Evolutionary conservation across 225 moss, liverwort and hornwort species (phyloP), one percentile per base, ranked within the genome.

Genomic region (Takakia lepidozioides): DNA sequence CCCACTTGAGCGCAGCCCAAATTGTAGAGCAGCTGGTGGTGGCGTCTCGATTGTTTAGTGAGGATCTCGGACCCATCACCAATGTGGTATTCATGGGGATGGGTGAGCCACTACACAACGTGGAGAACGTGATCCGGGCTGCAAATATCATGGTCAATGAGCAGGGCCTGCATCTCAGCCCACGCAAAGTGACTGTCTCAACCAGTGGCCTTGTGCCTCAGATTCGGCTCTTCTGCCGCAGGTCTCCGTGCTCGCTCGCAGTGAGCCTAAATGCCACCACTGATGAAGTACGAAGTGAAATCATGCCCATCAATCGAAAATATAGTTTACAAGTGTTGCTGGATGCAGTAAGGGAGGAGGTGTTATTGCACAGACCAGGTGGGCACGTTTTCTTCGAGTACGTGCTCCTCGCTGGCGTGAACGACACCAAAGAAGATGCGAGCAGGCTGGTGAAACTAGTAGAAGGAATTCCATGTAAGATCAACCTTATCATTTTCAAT

Each of bases 51-150:
- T 62, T 92, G 55, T 79, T 67, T 52, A 57, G 46, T 10, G 47
- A 49, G 6, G 78, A 76, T 10, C 22, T 82, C 11, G 79, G 79
- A 43, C 38, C 59, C 2, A 76, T 92, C 29, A 87, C 92, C 37
- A 92, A 87, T 32, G 87, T 92, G 10, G 92, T 92, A 5, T 92
- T 92, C 65, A 92, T 92, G 87, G 92, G 92, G 41, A 92, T 92
- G 87, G 92, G 92, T 1, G 92, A 92, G 61, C 92, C 92, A n/a
- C 70, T 92, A 1, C 92, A 92, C 39, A 92, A 92, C 11, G 44
- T 72, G 0, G 66, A 92, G n/a, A 71, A 62, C 27, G 87, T 87
- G 0, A 63, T 92, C n/a, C 30, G 80, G 18, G 92, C 92, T n/a
- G 82, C 92, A 25, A 82, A 92, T 49, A 92, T 92, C 15, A 87